phyloP scores from a whole-genome alignment of 1,284 basidiomycete species.

The Tylopilus orsonianus region DNA sequence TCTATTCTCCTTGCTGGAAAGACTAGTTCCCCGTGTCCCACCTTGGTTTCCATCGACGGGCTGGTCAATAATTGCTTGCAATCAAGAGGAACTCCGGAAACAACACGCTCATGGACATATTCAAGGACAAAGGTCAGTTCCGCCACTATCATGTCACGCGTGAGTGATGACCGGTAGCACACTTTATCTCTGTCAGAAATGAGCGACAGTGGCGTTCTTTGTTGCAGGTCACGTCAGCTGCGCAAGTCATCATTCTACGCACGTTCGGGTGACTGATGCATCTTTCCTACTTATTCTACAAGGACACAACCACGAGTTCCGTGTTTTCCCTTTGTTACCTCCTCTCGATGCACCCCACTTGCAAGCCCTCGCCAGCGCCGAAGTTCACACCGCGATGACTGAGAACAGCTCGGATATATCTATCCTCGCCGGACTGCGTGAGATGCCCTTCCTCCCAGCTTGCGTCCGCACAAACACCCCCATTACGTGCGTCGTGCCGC shows the following conservation, averaged over 20 bases:
- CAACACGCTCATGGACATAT: conserved; percentile 5
- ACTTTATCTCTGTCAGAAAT: not conserved
- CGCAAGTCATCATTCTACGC: too few relatives aligned
- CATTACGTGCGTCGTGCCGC: not conserved
- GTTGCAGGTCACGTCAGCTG: conserved; percentile 2
- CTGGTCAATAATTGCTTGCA: not conserved
- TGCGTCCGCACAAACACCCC: conserved; percentile 2
- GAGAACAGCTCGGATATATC: not conserved
- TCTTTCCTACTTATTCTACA: too few relatives aligned
- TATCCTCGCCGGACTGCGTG: not conserved
- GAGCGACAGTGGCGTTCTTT: conserved; percentile 3
- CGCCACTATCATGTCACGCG: not conserved
- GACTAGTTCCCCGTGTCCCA: not conserved
- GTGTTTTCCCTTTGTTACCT: conserved; percentile 2
- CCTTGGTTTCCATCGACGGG: not conserved
- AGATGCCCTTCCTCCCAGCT: conserved; percentile 3
- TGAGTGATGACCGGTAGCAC: not conserved
- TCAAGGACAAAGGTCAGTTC: conserved; percentile 4
- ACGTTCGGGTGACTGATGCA: too few relatives aligned
- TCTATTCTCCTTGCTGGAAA: not conserved
- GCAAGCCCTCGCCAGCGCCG: not conserved
- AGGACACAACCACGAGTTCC: conserved; percentile 2
- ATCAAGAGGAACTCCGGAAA: conserved; percentile 1
- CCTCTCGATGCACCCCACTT: not conserved
- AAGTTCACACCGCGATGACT: not conserved